Conservation (phyloP, 345 rosid genomes). For the Arabidopsis arenosa region DNA sequence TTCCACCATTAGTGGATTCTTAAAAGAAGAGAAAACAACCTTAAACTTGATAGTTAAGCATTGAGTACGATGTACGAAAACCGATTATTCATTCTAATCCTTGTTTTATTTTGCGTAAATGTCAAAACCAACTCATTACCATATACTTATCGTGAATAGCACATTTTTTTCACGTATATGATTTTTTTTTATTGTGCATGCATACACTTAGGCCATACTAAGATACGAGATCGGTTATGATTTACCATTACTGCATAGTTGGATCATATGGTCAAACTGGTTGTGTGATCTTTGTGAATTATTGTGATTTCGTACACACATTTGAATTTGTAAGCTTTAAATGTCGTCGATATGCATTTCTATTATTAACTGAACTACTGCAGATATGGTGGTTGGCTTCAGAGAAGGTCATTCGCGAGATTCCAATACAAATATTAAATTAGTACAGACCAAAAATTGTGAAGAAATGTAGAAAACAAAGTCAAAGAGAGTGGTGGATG, state of each 20-base stretch:
- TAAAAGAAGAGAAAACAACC: conserved; percentile 17
- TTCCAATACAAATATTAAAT: conserved; percentile 37
- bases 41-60: conserved; percentile 38
- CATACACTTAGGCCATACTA: background rate
- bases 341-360: conserved; percentile 26
- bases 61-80: conserved; percentile 16
- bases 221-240: background rate
- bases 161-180: conserved; percentile 1
- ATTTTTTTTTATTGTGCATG: background rate
- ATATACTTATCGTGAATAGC: conserved; percentile 8
- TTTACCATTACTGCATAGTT: conserved; percentile 17
- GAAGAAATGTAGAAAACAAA: background rate
- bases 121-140: conserved; percentile 32
- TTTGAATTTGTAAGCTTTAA: conserved; percentile 27
- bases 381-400: conserved; percentile 41
- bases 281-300: conserved; percentile 18
- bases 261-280: conserved; percentile 36
- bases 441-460: conserved; percentile 26
- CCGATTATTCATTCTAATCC: conserved; percentile 1
- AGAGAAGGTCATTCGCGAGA: conserved; percentile 30
- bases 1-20: conserved; percentile 10
- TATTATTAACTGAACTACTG: conserved; percentile 10
- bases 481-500: background rate
- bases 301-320: conserved; percentile 30
- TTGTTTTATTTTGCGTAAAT: conserved; percentile 37